A percentile compares a stretch with the other conserved stretches of the same genome.
Conservation (phyloP, 306 rosid species). For the Urtica urens region DNA sequence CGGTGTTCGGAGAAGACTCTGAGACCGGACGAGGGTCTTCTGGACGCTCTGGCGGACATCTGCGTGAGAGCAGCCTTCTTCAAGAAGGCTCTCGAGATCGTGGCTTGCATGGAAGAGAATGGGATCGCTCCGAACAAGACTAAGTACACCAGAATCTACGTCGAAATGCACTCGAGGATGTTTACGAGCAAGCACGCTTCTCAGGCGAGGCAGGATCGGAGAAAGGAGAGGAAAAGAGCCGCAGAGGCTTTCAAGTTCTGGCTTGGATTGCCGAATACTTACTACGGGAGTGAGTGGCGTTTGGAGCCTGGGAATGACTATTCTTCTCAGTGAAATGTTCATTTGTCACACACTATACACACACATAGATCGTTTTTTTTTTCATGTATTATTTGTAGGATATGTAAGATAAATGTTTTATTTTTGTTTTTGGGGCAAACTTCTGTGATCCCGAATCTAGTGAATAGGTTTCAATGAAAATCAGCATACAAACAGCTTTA, state of each 20-base stretch:
- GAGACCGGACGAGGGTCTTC: conserved; percentile 84
- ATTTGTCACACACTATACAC: conserved; percentile 14
- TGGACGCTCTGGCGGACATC: conserved; percentile 82
- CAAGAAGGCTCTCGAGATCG: conserved; percentile 79
- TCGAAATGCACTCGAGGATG: conserved; percentile 98
- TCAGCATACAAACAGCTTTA: too few species aligned
- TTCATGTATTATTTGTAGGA: too few species aligned
- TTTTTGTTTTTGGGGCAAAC: too few species aligned
- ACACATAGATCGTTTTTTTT: too few species aligned
- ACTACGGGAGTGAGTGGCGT: conserved; percentile 94
- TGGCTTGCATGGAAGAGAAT: conserved; percentile 98
- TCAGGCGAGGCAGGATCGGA: conserved; percentile 76
- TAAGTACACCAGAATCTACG: conserved; percentile 81
- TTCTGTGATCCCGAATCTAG: too few species aligned
- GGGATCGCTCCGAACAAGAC: conserved; percentile 90
- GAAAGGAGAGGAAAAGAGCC: conserved; percentile 83
- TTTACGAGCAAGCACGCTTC: conserved; percentile 97
- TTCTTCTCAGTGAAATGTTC: conserved; percentile 22
- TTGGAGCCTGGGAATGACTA: conserved; percentile 57
- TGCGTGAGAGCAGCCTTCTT: conserved; percentile 97
- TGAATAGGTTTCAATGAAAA: too few species aligned
- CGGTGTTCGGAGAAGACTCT: conserved; percentile 43
- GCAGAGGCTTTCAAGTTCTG: conserved; percentile 99
- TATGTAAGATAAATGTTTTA: too few species aligned
- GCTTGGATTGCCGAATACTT: conserved; percentile 92